Evolutionary conservation across 2,329 filamentous ascomycete genomes (phyloP), one percentile per base, ranked within the genome.

Genomic region (Beauveria bassiana): DNA sequence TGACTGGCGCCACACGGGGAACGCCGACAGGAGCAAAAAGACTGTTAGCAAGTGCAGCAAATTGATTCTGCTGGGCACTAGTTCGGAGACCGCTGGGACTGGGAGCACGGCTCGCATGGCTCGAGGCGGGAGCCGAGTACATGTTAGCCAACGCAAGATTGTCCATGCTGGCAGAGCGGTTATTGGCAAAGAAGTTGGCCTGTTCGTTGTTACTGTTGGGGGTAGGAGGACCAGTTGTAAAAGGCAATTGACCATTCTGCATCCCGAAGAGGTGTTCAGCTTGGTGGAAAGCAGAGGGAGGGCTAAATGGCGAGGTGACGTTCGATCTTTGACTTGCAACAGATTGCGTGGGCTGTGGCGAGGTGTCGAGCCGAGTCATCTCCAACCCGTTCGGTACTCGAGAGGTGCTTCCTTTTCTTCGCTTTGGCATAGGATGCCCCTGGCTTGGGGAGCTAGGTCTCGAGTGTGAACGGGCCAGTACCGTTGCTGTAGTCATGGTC

Each of bases 341-440:
- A 70, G 65, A 74, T 64, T 72, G 77, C 64, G 70, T 66, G 61
- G 70, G 75, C 64, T 73, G 74, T 66, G 71, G 79, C 54, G 73
- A 77, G 2, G 84, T 86, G 66, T 95, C 89, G 42, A 95, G 78
- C 61, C 86, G 86, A 2, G 92, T 96, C 92, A 96, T 96, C 8
- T 87, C 83, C 67, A 96, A 75, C 18, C 84, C 86, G 20, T 83
- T 86, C 0, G 91, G 89, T 16, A 96, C 77, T 71, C 90, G 90
- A 40, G 84, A 83, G 46, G 81, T 81, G 71, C 87, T 92, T 6
- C 88, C 86, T 73, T 96, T 96, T 65, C 92, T 84, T 75, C 92
- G 92, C 79, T 96, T 96, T 49, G 85, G 82, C 40, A 80, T 80
- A 2, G 89, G 89, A 1, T 86, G 88, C 38, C 80, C 76, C 58